These are phyloP conservation scores for Verticillium nonalfalfae DNA, from an alignment of 2,329 filamentous ascomycete species.

Conservation along the genomic window DNA sequence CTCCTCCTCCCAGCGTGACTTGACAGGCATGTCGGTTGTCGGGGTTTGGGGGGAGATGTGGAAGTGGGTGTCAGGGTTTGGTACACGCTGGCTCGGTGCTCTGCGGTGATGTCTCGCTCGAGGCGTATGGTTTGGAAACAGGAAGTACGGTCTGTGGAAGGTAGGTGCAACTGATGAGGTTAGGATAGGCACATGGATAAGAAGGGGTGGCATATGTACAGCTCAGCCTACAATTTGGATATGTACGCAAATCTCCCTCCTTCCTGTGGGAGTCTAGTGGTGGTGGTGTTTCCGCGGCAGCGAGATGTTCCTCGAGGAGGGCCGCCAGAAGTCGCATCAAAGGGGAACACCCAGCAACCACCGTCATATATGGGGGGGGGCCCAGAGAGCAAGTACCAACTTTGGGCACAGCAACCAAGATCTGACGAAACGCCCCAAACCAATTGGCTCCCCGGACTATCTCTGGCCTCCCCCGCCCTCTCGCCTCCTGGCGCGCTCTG, in stretches of 20 bases:
- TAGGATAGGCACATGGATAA: too few species aligned
- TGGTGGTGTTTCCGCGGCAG: not conserved
- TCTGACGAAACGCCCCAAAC: not conserved
- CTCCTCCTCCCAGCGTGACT: conserved; percentile 36
- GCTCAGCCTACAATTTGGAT: not conserved
- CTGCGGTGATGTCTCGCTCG: too few species aligned
- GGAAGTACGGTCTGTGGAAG: too few species aligned
- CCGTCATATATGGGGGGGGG: not conserved
- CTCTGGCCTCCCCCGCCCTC: too few species aligned
- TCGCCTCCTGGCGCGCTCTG: too few species aligned
- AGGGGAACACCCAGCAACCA: not conserved
- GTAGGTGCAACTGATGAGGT: too few species aligned
- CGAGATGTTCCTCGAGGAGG: not conserved
- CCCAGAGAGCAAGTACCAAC: not conserved
- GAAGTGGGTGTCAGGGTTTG: not conserved
- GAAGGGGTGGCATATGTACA: not conserved
- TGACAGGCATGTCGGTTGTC: conserved; percentile 33
- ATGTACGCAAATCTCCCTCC: not conserved
- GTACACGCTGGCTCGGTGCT: too few species aligned
- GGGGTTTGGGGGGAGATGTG: not conserved
- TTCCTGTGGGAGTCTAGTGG: not conserved
- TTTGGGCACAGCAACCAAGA: not conserved
- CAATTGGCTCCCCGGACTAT: not conserved
- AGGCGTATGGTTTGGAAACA: too few species aligned
- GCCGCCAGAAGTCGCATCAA: not conserved